phyloP scores from a whole-genome alignment of 768 basidiomycete genomes.

The Russula virescens region DNA sequence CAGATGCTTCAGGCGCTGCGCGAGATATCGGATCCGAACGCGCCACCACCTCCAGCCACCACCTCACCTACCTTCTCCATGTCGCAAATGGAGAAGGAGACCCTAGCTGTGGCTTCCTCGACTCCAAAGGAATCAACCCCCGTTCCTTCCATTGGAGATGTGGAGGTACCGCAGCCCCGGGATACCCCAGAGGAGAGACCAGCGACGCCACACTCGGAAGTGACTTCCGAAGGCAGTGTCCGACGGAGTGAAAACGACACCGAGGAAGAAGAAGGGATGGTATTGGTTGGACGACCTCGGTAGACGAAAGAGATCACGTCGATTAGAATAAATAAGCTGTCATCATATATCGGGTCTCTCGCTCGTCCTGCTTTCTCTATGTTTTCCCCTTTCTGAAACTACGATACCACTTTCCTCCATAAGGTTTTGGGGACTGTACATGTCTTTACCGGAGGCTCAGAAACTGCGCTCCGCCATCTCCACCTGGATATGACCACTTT shows the following conservation, averaged over 20 bases:
- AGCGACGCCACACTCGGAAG: conserved; percentile 27
- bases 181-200: conserved; percentile 15
- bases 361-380: background rate
- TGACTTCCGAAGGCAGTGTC: conserved; percentile 30
- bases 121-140: conserved; percentile 14
- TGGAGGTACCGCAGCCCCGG: conserved; percentile 1
- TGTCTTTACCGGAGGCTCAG: background rate
- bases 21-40: conserved; percentile 63
- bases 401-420: background rate
- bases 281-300: conserved; percentile 61
- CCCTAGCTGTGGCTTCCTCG: background rate
- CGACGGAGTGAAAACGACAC: conserved; percentile 64
- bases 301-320: background rate
- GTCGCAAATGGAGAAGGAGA: background rate
- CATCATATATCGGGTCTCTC: conserved; percentile 6
- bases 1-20: conserved; percentile 74
- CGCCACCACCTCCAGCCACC: conserved; percentile 29
- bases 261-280: conserved; percentile 82
- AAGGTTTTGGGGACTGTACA: background rate
- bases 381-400: conserved; percentile 10
- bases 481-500: background rate
- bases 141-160: background rate
- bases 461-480: background rate
- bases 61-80: background rate
- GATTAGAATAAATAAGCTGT: background rate